Evolutionary conservation across 1,284 basidiomycete genomes (phyloP).

Genomic region (Schizophyllum amplum): DNA sequence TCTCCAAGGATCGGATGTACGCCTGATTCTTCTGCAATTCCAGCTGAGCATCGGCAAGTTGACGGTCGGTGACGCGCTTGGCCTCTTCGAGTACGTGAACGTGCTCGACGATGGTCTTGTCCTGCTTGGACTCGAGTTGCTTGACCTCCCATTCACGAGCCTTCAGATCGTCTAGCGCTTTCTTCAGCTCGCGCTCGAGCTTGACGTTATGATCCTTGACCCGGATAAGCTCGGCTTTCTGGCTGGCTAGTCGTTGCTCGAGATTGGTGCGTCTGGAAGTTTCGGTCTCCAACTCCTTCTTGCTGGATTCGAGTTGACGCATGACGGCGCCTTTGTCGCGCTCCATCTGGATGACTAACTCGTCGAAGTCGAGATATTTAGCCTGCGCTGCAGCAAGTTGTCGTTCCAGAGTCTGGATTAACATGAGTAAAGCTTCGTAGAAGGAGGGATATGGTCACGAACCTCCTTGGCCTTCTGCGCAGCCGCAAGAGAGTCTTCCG

Average conservation of each 20-base stretch:
- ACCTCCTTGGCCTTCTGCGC: constrained; percentile 67
- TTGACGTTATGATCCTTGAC: constrained; percentile 67
- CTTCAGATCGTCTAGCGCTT: constrained; percentile 73
- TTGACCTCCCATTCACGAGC: constrained; percentile 81
- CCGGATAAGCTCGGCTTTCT: constrained; percentile 62
- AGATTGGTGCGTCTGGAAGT: constrained; percentile 63
- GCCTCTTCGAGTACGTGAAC: constrained; percentile 97
- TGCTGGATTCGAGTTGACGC: constrained; percentile 61
- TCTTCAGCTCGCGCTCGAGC: constrained; percentile 76
- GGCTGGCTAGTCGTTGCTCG: constrained; percentile 57
- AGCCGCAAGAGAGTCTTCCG: constrained; percentile 61
- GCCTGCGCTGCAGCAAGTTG: constrained; percentile 66
- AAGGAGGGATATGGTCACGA: too few relatives aligned
- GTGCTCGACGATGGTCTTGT: constrained; percentile 98
- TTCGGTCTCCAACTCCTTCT: constrained; percentile 66
- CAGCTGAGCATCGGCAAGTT: constrained; percentile 75
- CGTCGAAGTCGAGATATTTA: constrained; percentile 83
- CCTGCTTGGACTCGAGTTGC: constrained; percentile 79
- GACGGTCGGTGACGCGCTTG: constrained; percentile 91
- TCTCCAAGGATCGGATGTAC: constrained; percentile 81
- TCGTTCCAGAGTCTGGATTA: constrained; percentile 69
- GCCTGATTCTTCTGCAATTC: constrained; percentile 68
- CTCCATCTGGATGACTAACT: constrained; percentile 77
- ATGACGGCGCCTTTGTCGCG: constrained; percentile 72
- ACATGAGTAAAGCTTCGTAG: too few relatives aligned